Evolutionary conservation across 2,329 filamentous ascomycete genomes (phyloP), one percentile per base, ranked within the genome.

Genomic region (Fusarium brevicatenulatum): DNA sequence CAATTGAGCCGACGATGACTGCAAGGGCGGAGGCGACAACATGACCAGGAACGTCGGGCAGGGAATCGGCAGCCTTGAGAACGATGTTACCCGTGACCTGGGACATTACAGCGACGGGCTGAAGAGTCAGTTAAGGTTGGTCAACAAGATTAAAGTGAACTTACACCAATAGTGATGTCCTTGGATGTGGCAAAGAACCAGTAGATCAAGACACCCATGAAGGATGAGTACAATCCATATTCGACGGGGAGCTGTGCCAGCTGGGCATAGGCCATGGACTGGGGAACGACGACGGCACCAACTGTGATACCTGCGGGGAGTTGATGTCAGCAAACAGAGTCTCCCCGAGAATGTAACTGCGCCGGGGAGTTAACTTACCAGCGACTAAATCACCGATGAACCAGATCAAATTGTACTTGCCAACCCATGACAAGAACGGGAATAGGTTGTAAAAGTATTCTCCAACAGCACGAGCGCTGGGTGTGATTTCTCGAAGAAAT

Each of bases 161-260:
- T 83, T 86, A 92, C 91, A 43, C 94, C 94, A 72, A 97, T 96
- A 23, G 94, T 96, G 79, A 97, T 97, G 82, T 88, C 86, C 76
- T 98, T 98, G 30, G 95, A 98, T 1, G 95, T 98, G 43, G 95
- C 95, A 79, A 98, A 98, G 82, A 97, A 95, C 95, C 95, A 98
- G 83, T 98, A 98, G 76, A 97, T 87, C 71, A 97, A 82, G 25
- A 98, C 95, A 68, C 95, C 95, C 90, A 98, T 97, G 79, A 98
- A 98, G 1, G 95, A 97, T 3, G 95, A 95, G 76, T 84, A 84
- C 23, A 88, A 77, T 19, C 86, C 86, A 76, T 85, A 88, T 71
- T 88, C 83, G 32, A 85, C 82, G 8, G 82, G 80, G 53, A 88
- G 82, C 64, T 83, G 79, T 6, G 86, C 86, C 23, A 88, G 78